These are phyloP conservation scores for Dendrocalamus sinicus DNA, from an alignment of 176 grass and related monocot species.

Conservation along the genomic window DNA sequence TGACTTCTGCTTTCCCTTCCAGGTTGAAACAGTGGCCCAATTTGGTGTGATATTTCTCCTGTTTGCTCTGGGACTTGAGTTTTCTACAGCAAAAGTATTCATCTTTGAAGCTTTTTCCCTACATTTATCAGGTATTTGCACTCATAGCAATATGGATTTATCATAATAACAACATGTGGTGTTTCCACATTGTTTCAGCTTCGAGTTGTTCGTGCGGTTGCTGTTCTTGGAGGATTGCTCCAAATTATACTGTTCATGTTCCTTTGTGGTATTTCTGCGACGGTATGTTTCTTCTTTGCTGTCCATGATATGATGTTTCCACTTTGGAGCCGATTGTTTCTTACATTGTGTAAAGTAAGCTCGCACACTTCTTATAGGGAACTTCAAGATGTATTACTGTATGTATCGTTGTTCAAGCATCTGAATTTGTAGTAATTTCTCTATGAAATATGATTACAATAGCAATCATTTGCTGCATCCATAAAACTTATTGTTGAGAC, in stretches of 20 bases:
- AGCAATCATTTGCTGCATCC: background rate
- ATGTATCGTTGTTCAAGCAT: background rate
- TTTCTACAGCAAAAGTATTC: slow-evolving; percentile 86
- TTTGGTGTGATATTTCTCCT: slow-evolving; percentile 99
- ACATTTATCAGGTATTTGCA: slow-evolving; percentile 29
- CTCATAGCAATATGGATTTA: slow-evolving; percentile 6
- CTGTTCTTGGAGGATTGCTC: slow-evolving; percentile 91
- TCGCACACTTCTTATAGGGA: background rate
- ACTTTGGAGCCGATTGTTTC: background rate
- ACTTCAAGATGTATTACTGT: background rate
- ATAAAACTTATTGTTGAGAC: background rate
- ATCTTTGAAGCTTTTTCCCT: slow-evolving; percentile 1
- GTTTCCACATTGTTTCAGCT: slow-evolving; percentile 65
- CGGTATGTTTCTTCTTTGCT: slow-evolving; percentile 60
- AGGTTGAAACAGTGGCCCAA: slow-evolving; percentile 99
- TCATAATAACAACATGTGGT: slow-evolving; percentile 33
- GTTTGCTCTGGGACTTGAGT: slow-evolving; percentile 96
- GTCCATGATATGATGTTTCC: slow-evolving; percentile 34
- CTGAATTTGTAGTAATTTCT: slow-evolving; percentile 17
- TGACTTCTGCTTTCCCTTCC: slow-evolving; percentile 36
- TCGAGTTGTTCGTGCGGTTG: slow-evolving; percentile 91
- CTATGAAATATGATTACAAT: background rate
- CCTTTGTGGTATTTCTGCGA: slow-evolving; percentile 93
- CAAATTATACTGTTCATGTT: slow-evolving; percentile 98
- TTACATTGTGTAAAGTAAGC: background rate